A percentile compares a stretch with the other conserved stretches of the same genome.
Evolutionary conservation across 2,329 filamentous ascomycete species (phyloP).

Genomic region (Botrytis squamosa): DNA sequence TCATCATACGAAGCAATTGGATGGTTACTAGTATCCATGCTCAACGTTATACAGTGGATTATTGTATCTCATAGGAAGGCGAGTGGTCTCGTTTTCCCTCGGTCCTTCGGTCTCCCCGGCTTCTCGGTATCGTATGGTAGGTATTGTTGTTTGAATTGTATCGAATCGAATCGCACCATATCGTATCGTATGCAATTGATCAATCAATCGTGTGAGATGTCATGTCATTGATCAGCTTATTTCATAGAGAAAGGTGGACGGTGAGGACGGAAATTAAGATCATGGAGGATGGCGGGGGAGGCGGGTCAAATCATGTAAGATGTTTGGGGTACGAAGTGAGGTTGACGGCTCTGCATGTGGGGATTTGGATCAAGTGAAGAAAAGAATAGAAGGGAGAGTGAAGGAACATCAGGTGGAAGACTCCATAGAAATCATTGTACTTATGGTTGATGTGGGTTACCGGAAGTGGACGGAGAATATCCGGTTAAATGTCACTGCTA

Average conservation of each 20-base stretch:
- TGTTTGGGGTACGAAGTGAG: background rate
- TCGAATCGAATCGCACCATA: background rate
- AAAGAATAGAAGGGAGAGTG: background rate
- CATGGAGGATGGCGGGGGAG: background rate
- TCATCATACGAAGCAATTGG: background rate
- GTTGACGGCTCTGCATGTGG: background rate
- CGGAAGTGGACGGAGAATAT: conserved; percentile 9
- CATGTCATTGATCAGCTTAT: background rate
- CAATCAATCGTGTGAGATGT: background rate
- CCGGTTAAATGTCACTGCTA: background rate
- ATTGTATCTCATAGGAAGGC: background rate
- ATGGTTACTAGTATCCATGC: background rate
- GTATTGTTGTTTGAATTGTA: background rate
- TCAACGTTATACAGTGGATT: background rate
- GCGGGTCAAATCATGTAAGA: background rate
- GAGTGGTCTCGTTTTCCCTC: background rate
- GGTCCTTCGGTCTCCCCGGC: background rate
- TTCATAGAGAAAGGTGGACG: conserved; percentile 8
- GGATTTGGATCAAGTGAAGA: background rate
- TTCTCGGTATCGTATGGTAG: background rate
- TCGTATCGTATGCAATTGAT: background rate
- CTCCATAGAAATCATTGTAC: background rate
- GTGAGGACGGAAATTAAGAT: background rate
- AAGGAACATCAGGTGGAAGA: background rate
- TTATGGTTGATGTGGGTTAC: background rate